Conservation (phyloP, 495 filamentous ascomycete species). For the Penicillium cinerascens region DNA sequence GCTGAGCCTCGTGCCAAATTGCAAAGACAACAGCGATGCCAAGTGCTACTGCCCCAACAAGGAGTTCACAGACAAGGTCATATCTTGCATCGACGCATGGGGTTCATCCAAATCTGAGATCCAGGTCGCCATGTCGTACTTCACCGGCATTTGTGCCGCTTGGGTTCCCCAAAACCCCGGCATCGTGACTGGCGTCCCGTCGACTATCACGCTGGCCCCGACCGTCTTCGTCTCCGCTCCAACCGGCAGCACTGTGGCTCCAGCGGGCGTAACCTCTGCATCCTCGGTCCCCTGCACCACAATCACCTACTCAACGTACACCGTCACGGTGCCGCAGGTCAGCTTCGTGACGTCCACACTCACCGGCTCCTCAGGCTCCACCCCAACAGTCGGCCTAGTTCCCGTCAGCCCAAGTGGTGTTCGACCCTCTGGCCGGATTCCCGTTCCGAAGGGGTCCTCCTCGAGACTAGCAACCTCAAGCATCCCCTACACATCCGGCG, state of each 20-base stretch:
- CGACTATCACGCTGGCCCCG: constrained; percentile 56
- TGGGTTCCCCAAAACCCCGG: constrained; percentile 75
- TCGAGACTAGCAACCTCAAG: background rate
- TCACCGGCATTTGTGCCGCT: constrained; percentile 85
- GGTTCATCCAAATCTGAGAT: constrained; percentile 63
- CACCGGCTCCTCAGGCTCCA: constrained; percentile 37
- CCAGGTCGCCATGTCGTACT: constrained; percentile 70
- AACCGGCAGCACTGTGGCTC: constrained; percentile 14
- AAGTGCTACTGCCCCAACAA: constrained; percentile 83
- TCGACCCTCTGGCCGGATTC: constrained; percentile 16
- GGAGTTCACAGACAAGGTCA: constrained; percentile 74
- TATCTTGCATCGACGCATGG: constrained; percentile 76
- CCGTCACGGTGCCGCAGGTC: constrained; percentile 72
- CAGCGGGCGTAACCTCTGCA: constrained; percentile 29
- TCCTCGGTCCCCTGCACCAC: constrained; percentile 54
- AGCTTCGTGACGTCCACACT: constrained; percentile 58
- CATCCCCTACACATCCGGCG: background rate
- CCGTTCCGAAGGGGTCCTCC: background rate
- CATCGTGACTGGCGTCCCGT: constrained; percentile 70
- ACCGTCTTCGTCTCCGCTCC: constrained; percentile 20
- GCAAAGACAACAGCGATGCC: constrained; percentile 78
- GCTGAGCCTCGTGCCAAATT: constrained; percentile 63
- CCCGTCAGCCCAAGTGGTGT: constrained; percentile 18
- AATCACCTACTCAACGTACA: constrained; percentile 58
- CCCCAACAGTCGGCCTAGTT: constrained; percentile 43